phyloP scores from a whole-genome alignment of 208 protist species.

The Leishmania braziliensis region DNA sequence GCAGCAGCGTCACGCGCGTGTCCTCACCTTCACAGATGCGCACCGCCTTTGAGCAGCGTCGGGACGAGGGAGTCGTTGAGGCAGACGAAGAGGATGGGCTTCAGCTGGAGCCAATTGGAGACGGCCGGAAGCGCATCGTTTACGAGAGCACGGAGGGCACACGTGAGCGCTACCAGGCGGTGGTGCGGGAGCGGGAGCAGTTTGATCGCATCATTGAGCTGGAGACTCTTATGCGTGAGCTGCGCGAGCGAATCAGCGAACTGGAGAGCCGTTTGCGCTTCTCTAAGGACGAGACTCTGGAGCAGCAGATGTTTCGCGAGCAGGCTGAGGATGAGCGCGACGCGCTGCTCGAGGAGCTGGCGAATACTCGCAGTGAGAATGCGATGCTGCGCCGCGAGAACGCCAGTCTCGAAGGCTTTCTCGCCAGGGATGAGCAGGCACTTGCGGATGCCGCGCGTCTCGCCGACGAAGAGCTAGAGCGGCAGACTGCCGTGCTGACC shows the following conservation, averaged over 20 bases:
- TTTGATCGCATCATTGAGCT: constrained; percentile 56
- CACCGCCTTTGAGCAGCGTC: not conserved
- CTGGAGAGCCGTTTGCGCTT: constrained; percentile 71
- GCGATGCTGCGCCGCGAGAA: constrained; percentile 44
- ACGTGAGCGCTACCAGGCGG: constrained; percentile 56
- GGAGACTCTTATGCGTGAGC: constrained; percentile 51
- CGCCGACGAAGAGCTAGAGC: constrained; percentile 57
- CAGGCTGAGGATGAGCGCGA: constrained; percentile 48
- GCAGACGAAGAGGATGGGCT: constrained; percentile 6
- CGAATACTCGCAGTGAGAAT: constrained; percentile 40
- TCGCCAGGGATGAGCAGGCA: constrained; percentile 49
- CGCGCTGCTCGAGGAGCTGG: constrained; percentile 42
- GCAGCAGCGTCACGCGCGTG: not conserved
- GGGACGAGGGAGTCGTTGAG: not conserved
- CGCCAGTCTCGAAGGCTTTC: constrained; percentile 46
- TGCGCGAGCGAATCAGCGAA: constrained; percentile 46
- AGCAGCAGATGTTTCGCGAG: constrained; percentile 53
- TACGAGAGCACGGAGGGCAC: constrained; percentile 58
- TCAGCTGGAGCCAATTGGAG: constrained; percentile 9
- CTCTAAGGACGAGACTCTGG: constrained; percentile 54
- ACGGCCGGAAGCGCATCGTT: constrained; percentile 32
- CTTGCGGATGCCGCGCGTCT: constrained; percentile 45
- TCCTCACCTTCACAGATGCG: constrained; percentile 9
- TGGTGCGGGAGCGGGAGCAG: constrained; percentile 54
- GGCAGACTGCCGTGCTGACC: constrained; percentile 35